Conservation (phyloP, 768 basidiomycete species). For the Podaxis sp. region DNA sequence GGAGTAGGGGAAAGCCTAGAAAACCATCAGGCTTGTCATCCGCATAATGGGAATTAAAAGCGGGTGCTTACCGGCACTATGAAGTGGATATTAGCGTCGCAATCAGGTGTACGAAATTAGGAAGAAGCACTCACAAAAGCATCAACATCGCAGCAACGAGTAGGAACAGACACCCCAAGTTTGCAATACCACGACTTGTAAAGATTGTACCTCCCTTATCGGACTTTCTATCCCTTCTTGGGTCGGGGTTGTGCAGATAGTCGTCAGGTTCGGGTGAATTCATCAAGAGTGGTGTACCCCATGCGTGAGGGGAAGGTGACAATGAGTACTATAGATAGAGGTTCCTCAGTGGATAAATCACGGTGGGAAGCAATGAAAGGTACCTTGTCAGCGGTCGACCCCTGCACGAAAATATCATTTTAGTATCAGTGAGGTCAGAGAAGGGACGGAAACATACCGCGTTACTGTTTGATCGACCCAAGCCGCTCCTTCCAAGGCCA, state of each 20-base stretch:
- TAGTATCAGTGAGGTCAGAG: background rate
- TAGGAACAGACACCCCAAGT: conserved; percentile 65
- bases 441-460: background rate
- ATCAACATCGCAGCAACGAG: conserved; percentile 47
- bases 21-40: background rate
- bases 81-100: background rate
- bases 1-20: conserved; percentile 50
- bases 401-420: background rate
- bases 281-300: conserved; percentile 42
- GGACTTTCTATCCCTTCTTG: conserved; percentile 49
- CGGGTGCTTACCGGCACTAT: conserved; percentile 37
- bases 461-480: background rate
- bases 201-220: conserved; percentile 60
- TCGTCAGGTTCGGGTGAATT: conserved; percentile 60
- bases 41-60: too few species aligned
- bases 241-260: conserved; percentile 63
- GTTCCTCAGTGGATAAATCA: background rate
- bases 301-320: conserved; percentile 48
- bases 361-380: too few species aligned
- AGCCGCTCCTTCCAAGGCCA: background rate
- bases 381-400: conserved; percentile 13
- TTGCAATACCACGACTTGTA: conserved; percentile 61
- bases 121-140: conserved; percentile 50
- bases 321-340: conserved; percentile 35
- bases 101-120: background rate